phyloP scores from a whole-genome alignment of 2,329 filamentous ascomycete species.

The Penicillium sp. region DNA sequence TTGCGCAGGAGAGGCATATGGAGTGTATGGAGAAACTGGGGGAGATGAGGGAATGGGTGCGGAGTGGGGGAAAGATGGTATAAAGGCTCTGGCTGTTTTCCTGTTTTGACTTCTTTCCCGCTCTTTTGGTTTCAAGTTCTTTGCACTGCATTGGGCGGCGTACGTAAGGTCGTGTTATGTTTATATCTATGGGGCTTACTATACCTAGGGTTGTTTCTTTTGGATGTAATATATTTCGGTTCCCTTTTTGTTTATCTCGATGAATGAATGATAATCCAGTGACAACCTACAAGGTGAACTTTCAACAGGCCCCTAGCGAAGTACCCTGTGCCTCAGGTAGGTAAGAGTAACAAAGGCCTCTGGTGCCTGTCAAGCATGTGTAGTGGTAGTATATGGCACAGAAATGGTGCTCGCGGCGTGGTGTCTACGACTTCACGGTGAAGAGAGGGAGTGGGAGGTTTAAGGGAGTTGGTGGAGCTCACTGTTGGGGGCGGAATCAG shows the following conservation, averaged over 20 bases:
- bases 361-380: too few relatives aligned
- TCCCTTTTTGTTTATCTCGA: neutral
- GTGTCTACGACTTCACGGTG: too few relatives aligned
- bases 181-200: neutral
- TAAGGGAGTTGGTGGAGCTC: too few relatives aligned
- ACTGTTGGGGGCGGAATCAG: too few relatives aligned
- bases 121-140: neutral
- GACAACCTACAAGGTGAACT: too few relatives aligned
- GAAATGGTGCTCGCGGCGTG: too few relatives aligned
- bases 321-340: too few relatives aligned
- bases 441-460: too few relatives aligned
- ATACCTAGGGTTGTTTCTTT: slow-evolving; percentile 7
- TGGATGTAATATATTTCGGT: slow-evolving; percentile 7
- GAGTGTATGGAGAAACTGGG: slow-evolving; percentile 49
- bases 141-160: neutral
- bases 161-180: neutral
- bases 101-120: neutral
- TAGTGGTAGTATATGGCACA: too few relatives aligned
- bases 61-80: slow-evolving; percentile 36
- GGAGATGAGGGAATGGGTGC: slow-evolving; percentile 44
- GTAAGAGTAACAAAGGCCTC: too few relatives aligned
- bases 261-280: too few relatives aligned
- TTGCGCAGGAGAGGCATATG: slow-evolving; percentile 52
- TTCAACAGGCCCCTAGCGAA: too few relatives aligned
- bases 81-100: neutral